phyloP scores from a whole-genome alignment of 2,329 filamentous ascomycete genomes.

The Dothideomycetes sp. region DNA sequence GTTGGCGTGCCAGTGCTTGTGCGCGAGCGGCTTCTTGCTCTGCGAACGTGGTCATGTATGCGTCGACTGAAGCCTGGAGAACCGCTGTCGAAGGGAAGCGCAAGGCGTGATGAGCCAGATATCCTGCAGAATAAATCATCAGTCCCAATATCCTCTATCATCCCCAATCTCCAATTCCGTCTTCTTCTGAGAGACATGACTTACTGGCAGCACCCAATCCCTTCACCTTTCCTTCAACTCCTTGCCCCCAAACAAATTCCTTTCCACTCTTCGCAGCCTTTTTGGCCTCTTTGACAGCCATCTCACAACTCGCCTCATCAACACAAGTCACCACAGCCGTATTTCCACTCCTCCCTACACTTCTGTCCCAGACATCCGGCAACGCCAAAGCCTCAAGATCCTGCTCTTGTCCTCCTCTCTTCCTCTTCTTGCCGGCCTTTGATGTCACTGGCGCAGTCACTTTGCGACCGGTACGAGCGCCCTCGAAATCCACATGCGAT shows the following conservation, averaged over 20 bases:
- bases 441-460: conserved; percentile 26
- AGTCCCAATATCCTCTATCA: background rate
- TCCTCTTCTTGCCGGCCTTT: conserved; percentile 46
- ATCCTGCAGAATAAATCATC: conserved; percentile 32
- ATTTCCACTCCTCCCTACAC: conserved; percentile 62
- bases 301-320: conserved; percentile 68
- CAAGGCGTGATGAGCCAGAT: conserved; percentile 57
- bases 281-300: conserved; percentile 67
- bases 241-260: conserved; percentile 59
- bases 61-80: conserved; percentile 68
- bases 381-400: conserved; percentile 43
- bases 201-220: conserved; percentile 42
- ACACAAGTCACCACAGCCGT: conserved; percentile 76
- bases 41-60: conserved; percentile 73
- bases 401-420: conserved; percentile 34
- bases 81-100: conserved; percentile 58
- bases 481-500: conserved; percentile 67
- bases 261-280: conserved; percentile 48
- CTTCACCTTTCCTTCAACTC: conserved; percentile 48
- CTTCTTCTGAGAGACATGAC: background rate
- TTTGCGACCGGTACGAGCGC: conserved; percentile 40
- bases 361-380: conserved; percentile 64
- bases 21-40: conserved; percentile 58
- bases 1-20: conserved; percentile 51
- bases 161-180: background rate